Conservation (phyloP, 1,284 basidiomycete species). For the Melampsora medusae region DNA sequence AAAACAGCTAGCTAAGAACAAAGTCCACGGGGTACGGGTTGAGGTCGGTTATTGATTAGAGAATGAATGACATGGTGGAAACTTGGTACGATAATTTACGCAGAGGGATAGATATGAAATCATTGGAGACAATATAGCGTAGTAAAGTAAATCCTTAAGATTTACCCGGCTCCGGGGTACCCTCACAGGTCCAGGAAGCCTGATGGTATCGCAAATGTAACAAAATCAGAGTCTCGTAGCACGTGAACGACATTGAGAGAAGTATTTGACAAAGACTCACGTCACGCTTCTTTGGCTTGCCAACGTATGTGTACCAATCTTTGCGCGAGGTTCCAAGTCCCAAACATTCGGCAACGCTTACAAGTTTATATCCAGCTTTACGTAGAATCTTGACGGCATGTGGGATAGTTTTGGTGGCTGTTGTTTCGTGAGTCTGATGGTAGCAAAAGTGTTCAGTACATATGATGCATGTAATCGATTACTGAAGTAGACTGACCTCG, state of each 20-base stretch:
- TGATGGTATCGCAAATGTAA: not conserved
- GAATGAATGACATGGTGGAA: too few species aligned
- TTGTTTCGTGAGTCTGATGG: constrained; percentile 8
- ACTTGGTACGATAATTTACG: too few species aligned
- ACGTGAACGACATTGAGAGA: not conserved
- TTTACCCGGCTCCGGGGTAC: constrained; percentile 1
- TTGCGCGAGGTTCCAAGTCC: constrained; percentile 9
- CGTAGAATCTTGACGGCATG: constrained; percentile 12
- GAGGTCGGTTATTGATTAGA: too few species aligned
- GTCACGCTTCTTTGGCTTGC: constrained; percentile 30
- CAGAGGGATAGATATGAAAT: too few species aligned
- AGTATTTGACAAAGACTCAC: constrained; percentile 4
- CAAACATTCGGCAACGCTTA: constrained; percentile 33
- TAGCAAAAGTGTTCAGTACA: not conserved
- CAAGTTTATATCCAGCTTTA: constrained; percentile 20
- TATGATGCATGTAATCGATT: not conserved
- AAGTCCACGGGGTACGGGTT: too few species aligned
- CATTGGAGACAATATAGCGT: too few species aligned
- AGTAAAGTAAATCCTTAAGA: too few species aligned
- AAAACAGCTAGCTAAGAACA: too few species aligned
- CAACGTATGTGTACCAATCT: constrained; percentile 33
- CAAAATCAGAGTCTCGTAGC: not conserved
- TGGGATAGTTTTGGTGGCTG: constrained; percentile 18
- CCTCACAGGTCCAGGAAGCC: constrained; percentile 34
- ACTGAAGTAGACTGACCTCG: not conserved